Percentiles rank a stretch among this genome's conserved stretches.
Conservation (phyloP, 306 rosid species). For the Acacia confusa region DNA sequence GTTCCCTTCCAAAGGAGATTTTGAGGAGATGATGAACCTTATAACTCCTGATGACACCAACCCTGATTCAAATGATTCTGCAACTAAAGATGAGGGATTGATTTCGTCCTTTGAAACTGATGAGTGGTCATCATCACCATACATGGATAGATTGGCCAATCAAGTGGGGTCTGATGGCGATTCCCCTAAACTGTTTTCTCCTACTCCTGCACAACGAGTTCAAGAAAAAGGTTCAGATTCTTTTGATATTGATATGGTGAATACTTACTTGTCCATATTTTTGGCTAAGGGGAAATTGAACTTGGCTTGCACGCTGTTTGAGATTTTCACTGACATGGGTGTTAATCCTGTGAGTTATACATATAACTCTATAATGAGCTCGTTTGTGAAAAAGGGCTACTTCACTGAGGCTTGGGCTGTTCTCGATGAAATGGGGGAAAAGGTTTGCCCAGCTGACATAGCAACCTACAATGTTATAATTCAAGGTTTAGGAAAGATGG, state of each 20-base stretch:
- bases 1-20: slow-evolving; percentile 67
- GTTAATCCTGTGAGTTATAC: slow-evolving; percentile 73
- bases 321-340: slow-evolving; percentile 76
- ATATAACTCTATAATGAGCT: slow-evolving; percentile 83
- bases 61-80: slow-evolving; percentile 24
- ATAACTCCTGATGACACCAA: slow-evolving; percentile 34
- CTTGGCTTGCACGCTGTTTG: slow-evolving; percentile 85
- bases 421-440: slow-evolving; percentile 74
- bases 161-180: slow-evolving; percentile 39
- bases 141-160: slow-evolving; percentile 74
- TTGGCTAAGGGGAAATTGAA: slow-evolving; percentile 86
- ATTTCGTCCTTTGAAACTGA: slow-evolving; percentile 30
- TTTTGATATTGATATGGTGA: slow-evolving; percentile 81
- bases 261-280: slow-evolving; percentile 82
- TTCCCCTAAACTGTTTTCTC: slow-evolving; percentile 47
- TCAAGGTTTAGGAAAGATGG: slow-evolving; percentile 93
- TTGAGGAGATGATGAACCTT: slow-evolving; percentile 53
- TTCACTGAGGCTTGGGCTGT: slow-evolving; percentile 75
- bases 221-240: slow-evolving; percentile 53
- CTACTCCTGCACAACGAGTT: slow-evolving; percentile 61
- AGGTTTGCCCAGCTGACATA: slow-evolving; percentile 73
- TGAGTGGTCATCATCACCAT: slow-evolving; percentile 82
- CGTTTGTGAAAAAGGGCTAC: slow-evolving; percentile 91
- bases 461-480: slow-evolving; percentile 88
- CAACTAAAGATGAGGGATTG: slow-evolving; percentile 31